Evolutionary conservation across 129 eudicot genomes (phyloP).

Genomic region (Flaveria ramosissima): DNA sequence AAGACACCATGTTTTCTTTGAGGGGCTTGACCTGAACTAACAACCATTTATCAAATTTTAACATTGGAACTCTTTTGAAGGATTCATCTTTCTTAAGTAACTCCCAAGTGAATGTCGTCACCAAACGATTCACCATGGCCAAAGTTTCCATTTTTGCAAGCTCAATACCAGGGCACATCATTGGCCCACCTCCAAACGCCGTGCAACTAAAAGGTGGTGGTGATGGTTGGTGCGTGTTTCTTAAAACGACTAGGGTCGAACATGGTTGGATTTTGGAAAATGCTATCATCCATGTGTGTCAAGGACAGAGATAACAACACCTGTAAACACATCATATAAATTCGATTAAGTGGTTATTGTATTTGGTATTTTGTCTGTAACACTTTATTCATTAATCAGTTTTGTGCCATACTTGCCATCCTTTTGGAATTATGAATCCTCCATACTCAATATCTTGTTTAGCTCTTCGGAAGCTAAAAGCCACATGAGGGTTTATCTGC

Average conservation of each 20-base stretch:
- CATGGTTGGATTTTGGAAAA: conserved; percentile 48
- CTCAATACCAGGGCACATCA: conserved; percentile 79
- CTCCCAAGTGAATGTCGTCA: conserved; percentile 55
- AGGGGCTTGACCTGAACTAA: conserved; percentile 25
- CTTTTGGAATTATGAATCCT: conserved; percentile 54
- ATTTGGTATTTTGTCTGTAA: neutral
- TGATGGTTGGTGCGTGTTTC: conserved; percentile 40
- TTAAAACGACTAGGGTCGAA: conserved; percentile 61
- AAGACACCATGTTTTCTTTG: too few species aligned
- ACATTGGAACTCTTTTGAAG: conserved; percentile 57
- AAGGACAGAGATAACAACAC: conserved; percentile 39
- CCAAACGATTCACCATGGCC: conserved; percentile 47
- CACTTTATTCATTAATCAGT: neutral
- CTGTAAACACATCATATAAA: conserved; percentile 25
- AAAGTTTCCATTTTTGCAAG: conserved; percentile 73
- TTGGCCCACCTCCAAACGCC: conserved; percentile 70
- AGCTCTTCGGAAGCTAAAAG: conserved; percentile 34
- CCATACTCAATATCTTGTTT: conserved; percentile 41
- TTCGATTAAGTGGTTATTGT: neutral
- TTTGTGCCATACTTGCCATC: conserved; percentile 53
- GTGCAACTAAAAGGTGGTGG: conserved; percentile 65
- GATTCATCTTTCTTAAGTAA: conserved; percentile 41
- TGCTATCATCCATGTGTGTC: conserved; percentile 66
- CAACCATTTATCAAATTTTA: conserved; percentile 57
- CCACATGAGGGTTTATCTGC: conserved; percentile 40